Evolutionary conservation across 2,329 filamentous ascomycete species (phyloP), one percentile per base, ranked within the genome.

Genomic region (Paecilomyces sp.): DNA sequence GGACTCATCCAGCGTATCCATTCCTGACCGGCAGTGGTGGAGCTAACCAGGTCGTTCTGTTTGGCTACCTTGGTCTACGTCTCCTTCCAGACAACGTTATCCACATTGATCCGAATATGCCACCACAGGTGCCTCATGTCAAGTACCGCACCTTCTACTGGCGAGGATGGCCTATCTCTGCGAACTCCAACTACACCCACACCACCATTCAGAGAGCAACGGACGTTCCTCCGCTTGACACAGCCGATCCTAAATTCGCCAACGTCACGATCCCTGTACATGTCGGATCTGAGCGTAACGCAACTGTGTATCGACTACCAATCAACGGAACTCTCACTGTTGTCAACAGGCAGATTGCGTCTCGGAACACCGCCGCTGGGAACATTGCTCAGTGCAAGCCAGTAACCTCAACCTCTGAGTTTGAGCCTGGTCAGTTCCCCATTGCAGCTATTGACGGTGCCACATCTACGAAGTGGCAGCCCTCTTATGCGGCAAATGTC

Each of bases 11-110:
- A 0, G 87, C 87, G 0, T 90, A 83, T 66, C 87, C 88, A 0
- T 90, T 90, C 75, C 73, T 90, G 25, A 90, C 88, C 0, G 88
- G 88, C 3, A 84, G 88, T 67, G 88, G 88, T 22, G 88, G 88
- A 57, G 83, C 86, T 13, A 83, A 88, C 63, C 87, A 88, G 69
- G 83, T 89, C 25, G 83, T 82, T 0, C 79, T 88, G 1, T 89
- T 86, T 65, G 88, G 87, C 0, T 90, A 87, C 68, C 79, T 89
- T 0, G 87, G 88, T 1, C 77, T 88, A 3, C 81, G 86, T 12
- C 76, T 87, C 1, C 79, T 83, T 54, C 79, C 85, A 1, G 83
- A 86, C 61, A 78, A 79, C 15, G 74, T 85, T n/a, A 81, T 81
- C 13, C 75, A 87, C 62, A 75, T 90, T 57, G 81, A 88, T 59